Base-by-base conservation (phyloP, 1,284 basidiomycete species). In the Cronartium ribicola region DNA sequence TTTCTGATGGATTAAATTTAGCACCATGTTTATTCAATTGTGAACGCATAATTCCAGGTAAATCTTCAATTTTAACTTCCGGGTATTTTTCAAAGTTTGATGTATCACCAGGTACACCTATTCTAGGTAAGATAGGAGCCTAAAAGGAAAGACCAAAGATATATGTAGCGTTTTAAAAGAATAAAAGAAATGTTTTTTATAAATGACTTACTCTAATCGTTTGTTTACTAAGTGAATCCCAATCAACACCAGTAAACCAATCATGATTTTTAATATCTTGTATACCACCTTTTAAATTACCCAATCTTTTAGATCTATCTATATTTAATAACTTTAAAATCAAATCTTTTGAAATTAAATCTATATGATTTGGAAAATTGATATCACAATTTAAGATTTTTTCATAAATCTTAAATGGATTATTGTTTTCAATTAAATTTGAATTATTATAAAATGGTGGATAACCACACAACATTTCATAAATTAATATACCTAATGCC, bases 401-500 rank as follows among this genome's bases (percentile, higher is more conserved):
- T 66, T 80, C 79, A 76, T 80, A 79, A 66, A 78, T 78, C 51
- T 77, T 78, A 75, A 78, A 75, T 5, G 79, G 79, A 7, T 44
- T 60, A 14, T 4, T 5, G 5, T 40, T n/a, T 37, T 62, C 67
- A 29, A 29, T 29, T 2, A 29, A 29, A 2, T 29, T 29, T 29
- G 29, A 29, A 14, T 41, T 48, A 44, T 46, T 20, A 46, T 61
- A 76, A 59, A 70, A 77, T 10, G 77, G 76, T 20, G 76, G 75
- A 62, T 20, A 67, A n/a, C 77, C 77, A 29, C 65, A 82, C 13
- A 84, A 78, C 83, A 84, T 83, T 77, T 85, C 84, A 75, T 83
- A 85, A 39, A 82, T 81, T 22, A 85, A 77, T 22, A 85, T 83
- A 61, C 84, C 84, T n/a, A 84, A 77, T 3, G 84, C 83, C 83